phyloP scores from a whole-genome alignment of 345 rosid species.

The Arabis alpina region DNA sequence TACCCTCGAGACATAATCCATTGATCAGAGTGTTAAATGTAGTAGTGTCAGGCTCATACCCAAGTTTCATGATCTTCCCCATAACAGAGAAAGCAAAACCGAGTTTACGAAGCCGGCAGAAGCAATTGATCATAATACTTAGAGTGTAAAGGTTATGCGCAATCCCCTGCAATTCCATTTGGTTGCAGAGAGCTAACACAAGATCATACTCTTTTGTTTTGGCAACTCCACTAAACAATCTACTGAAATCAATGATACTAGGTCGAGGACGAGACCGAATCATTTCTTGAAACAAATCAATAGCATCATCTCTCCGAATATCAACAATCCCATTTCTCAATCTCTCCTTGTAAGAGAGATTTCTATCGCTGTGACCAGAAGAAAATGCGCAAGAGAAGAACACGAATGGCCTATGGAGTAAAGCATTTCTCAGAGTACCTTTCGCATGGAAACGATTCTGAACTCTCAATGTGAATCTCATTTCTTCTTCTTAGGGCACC shows the following conservation, averaged over 20 bases:
- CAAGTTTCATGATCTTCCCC: neutral
- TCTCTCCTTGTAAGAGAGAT: neutral
- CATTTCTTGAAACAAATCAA: neutral
- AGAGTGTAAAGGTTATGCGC: neutral
- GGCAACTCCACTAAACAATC: neutral
- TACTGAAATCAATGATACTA: neutral
- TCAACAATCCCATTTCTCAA: neutral
- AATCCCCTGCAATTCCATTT: conserved; percentile 6
- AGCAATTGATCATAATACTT: neutral
- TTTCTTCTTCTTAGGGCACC: no score
- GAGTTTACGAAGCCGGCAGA: neutral
- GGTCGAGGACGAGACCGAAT: neutral
- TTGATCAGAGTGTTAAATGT: neutral
- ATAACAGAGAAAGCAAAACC: neutral
- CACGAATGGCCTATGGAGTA: neutral
- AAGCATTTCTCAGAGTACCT: no score
- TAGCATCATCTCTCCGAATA: neutral
- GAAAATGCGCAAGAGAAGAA: neutral
- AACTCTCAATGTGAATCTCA: no score
- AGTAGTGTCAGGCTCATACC: neutral
- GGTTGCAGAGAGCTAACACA: neutral
- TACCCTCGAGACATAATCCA: neutral
- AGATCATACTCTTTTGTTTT: neutral
- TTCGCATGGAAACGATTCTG: no score
- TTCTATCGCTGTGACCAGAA: neutral